phyloP scores from a whole-genome alignment of 768 basidiomycete species.

The Cystofilobasidium macerans region DNA sequence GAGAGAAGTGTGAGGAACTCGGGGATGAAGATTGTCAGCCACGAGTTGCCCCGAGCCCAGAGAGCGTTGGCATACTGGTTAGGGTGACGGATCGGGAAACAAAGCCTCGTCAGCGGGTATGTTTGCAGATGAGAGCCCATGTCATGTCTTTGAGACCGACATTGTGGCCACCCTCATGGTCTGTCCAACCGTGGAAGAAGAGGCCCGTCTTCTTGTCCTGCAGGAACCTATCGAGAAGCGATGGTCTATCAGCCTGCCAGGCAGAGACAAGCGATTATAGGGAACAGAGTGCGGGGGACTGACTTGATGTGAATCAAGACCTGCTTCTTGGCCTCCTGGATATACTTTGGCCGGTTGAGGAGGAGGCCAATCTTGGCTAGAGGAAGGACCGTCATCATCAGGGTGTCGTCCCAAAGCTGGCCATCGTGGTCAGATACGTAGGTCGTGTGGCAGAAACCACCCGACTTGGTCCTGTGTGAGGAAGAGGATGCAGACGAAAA shows the following conservation, averaged over 20 bases:
- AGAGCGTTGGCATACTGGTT: conserved; percentile 43
- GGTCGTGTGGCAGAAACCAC: conserved; percentile 44
- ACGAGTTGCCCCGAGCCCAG: conserved; percentile 52
- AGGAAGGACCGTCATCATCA: conserved; percentile 52
- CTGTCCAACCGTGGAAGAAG: conserved; percentile 44
- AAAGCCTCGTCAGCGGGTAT: too few relatives aligned
- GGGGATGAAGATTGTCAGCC: conserved; percentile 40
- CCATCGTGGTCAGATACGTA: conserved; percentile 42
- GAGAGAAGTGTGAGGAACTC: conserved; percentile 20
- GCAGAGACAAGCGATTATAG: neutral
- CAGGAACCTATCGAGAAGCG: conserved; percentile 27
- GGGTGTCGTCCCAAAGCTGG: conserved; percentile 51
- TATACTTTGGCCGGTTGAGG: conserved; percentile 45
- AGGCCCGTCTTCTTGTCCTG: conserved; percentile 44
- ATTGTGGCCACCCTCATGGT: conserved; percentile 15
- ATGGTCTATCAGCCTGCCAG: neutral
- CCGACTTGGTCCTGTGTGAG: conserved; percentile 40
- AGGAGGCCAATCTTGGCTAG: conserved; percentile 49
- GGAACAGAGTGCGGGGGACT: neutral
- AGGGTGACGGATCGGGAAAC: too few relatives aligned
- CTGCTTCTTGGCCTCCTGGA: conserved; percentile 50
- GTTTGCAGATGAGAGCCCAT: neutral
- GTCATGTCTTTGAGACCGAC: neutral
- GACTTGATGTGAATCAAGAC: conserved; percentile 43
- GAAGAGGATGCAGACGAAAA: too few relatives aligned